Conservation (phyloP, 768 basidiomycete species). For the Boletus subparvulus region DNA sequence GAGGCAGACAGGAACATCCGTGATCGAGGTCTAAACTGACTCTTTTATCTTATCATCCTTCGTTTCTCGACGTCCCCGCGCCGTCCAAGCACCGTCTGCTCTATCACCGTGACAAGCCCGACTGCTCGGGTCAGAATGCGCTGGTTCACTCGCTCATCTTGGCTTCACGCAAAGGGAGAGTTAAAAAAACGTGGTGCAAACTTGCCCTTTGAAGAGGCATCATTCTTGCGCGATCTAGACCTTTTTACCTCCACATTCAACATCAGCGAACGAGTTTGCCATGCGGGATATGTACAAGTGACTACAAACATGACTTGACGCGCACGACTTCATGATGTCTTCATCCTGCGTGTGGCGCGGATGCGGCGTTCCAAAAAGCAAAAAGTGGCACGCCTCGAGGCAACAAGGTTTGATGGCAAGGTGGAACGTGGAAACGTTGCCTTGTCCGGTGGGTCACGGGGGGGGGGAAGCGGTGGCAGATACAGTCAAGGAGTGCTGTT, state of each 20-base stretch:
- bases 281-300: neutral
- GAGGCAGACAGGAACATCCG: constrained; percentile 6
- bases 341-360: constrained; percentile 17
- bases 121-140: neutral
- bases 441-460: constrained; percentile 15
- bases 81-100: constrained; percentile 22
- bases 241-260: constrained; percentile 8
- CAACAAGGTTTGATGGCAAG: constrained; percentile 28
- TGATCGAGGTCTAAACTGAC: constrained; percentile 16
- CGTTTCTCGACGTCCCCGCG: constrained; percentile 12
- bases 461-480: constrained; percentile 6
- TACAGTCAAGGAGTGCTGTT: constrained; percentile 9
- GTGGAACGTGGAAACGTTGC: constrained; percentile 2
- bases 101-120: neutral
- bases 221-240: neutral
- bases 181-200: neutral
- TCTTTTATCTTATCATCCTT: constrained; percentile 28
- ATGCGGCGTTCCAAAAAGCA: constrained; percentile 12
- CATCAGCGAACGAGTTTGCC: constrained; percentile 16
- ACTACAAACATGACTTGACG: neutral
- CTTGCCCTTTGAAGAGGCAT: neutral
- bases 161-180: neutral
- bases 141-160: constrained; percentile 8
- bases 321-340: neutral
- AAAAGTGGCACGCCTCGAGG: constrained; percentile 26